phyloP scores from a whole-genome alignment of 495 filamentous ascomycete species.

The Neurospora sp. region DNA sequence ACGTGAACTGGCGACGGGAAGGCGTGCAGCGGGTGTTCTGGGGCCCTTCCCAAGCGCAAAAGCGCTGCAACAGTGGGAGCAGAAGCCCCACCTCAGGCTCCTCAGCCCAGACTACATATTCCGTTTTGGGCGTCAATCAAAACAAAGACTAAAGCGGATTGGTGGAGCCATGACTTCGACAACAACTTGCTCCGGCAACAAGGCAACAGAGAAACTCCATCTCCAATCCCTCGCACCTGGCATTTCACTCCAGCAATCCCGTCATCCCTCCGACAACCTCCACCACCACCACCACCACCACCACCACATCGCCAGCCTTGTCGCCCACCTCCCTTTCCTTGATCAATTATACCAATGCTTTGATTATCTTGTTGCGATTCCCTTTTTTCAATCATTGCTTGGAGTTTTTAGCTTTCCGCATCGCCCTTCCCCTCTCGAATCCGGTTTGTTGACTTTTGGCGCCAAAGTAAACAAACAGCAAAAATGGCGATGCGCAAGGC shows the following conservation, averaged over 20 bases:
- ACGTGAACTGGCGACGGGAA: slow-evolving; percentile 21
- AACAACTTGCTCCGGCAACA: slow-evolving; percentile 13
- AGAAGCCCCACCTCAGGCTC: slow-evolving; percentile 8
- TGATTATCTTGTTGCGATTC: neutral
- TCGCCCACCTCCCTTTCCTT: neutral
- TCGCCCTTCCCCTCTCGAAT: neutral
- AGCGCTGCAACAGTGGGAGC: neutral
- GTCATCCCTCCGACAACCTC: neutral
- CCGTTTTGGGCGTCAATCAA: slow-evolving; percentile 23
- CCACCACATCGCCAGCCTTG: neutral
- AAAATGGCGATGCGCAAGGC: slow-evolving; percentile 41
- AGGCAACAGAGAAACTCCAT: neutral
- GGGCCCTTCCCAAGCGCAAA: neutral
- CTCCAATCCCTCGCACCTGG: slow-evolving; percentile 5
- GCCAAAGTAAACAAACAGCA: slow-evolving; percentile 10
- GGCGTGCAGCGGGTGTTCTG: neutral
- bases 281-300: neutral
- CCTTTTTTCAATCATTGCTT: neutral
- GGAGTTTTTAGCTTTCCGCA: neutral
- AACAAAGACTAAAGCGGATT: slow-evolving; percentile 17
- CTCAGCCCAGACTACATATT: slow-evolving; percentile 12
- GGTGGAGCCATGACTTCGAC: neutral
- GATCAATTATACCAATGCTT: neutral
- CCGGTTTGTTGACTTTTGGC: slow-evolving; percentile 1
- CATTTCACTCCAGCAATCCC: neutral